Evolutionary conservation across 2,329 filamentous ascomycete species (phyloP), one percentile per base, ranked within the genome.

Genomic region (Neonectria magnoliae): DNA sequence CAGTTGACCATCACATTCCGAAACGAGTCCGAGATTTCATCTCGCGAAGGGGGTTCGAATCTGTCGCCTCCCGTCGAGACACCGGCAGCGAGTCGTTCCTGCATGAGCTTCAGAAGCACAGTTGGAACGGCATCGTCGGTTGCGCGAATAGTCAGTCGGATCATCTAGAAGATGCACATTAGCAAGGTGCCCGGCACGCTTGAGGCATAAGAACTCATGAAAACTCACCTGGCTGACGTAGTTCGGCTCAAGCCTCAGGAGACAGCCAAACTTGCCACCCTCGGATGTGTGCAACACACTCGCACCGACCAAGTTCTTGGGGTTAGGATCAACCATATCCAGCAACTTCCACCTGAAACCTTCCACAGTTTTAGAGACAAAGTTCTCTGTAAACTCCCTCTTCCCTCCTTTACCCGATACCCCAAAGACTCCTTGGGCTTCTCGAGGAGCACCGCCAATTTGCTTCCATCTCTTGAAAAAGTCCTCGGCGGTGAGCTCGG

Each of bases 391-490:
- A 67, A 97, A 87, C 68, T 91, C 90, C 63, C 87, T 83, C 13
- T 85, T 84, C 13, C 68, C 59, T 16, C 84, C 85, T 29, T 84
- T 85, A 1, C 70, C 66, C 1, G 82, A 80, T 11, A 95, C 77
- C 0, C 90, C 89, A 78, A 99, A 97, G 33, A 98, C 93, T 52
- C 87, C 87, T 78, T 99, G 96, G 0, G 93, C 90, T 79, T 99
- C 97, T 31, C 97, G 88, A 1, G 94, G 91, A 2, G 89, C 88
- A 5, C 92, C 93, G 13, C 96, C 96, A 73, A 99, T 98, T 81
- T 99, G 96, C 84, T 97, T 97, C 96, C 96, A 99, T 56, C 97
- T 87, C 84, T 97, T 98, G 87, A 99, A 99, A 81, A 98, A 99
- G 76, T 99, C 96, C 57, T 99, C 96, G 0, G 91, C 89, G 7